phyloP scores from a whole-genome alignment of 129 eudicot species.

The Scalesia atractyloides region DNA sequence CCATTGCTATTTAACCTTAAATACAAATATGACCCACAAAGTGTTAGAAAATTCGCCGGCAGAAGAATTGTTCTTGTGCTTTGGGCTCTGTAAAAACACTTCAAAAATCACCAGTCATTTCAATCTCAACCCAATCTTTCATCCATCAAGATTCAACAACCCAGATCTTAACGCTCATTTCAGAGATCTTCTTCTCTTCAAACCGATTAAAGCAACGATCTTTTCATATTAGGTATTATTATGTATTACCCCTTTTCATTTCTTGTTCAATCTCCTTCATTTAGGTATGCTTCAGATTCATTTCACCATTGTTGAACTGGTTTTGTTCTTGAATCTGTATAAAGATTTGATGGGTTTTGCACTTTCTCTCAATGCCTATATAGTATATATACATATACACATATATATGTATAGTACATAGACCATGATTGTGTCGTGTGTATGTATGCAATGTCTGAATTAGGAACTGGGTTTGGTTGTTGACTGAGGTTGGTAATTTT shows the following conservation, averaged over 20 bases:
- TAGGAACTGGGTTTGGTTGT: slow-evolving; percentile 19
- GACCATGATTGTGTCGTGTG: slow-evolving; percentile 25
- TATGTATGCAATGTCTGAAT: slow-evolving; percentile 24
- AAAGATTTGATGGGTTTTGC: slow-evolving; percentile 31
- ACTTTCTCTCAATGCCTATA: neutral
- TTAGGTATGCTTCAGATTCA: neutral
- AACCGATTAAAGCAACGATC: slow-evolving; percentile 2
- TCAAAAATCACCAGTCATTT: slow-evolving; percentile 23
- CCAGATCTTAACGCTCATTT: slow-evolving; percentile 33
- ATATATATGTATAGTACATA: neutral
- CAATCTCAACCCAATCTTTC: slow-evolving; percentile 9
- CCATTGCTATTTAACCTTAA: neutral
- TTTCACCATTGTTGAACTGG: neutral
- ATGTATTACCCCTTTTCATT: neutral
- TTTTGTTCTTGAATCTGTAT: slow-evolving; percentile 6
- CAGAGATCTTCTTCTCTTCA: slow-evolving; percentile 1
- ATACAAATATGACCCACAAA: slow-evolving; percentile 13
- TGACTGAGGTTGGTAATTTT: slow-evolving; percentile 15
- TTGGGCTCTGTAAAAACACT: slow-evolving; percentile 33
- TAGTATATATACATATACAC: neutral
- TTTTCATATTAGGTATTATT: slow-evolving; percentile 29
- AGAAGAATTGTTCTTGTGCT: slow-evolving; percentile 37
- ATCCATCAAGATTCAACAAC: neutral
- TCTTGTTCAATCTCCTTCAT: neutral
- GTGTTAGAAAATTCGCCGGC: slow-evolving; percentile 24